Base-by-base conservation (phyloP, 768 basidiomycete species). In the Favolaschia claudopus region DNA sequence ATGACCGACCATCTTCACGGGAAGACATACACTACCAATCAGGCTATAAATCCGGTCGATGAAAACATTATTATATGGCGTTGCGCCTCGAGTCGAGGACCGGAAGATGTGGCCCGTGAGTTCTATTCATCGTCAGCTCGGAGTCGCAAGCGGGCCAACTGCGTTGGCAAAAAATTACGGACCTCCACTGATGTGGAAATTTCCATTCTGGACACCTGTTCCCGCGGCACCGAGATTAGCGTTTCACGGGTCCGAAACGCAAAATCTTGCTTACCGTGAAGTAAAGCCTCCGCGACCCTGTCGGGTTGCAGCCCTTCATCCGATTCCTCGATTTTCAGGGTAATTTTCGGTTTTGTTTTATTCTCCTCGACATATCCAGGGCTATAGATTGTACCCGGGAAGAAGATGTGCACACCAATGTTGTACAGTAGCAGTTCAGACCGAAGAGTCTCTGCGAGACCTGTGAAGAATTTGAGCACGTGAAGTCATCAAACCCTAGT, bases 181-280 rank as follows among this genome's bases (percentile, higher is more conserved):
- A n/a, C n/a, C n/a, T n/a, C n/a, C 81, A 2, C 86, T 84, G 64
- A 90, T 89, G 52, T 91, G 86, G 67, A 84, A 87, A 6, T 87
- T 74, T 19, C 83, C 84, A 15, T 77, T 80, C 58, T 84, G 76
- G 14, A 92, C 78, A 27, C 89, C 89, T 85, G 65, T 17, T n/a
- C n/a, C n/a, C n/a, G n/a, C n/a, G n/a, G n/a, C 28, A 27, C 19
- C 40, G 48, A 13, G 40, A 22, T 38, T 33, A 22, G 42, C 42
- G 44, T 29, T 33, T 34, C 17, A 36, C 8, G 43, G 38, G 37
- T 38, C 48, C 25, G 33, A 45, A 24, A 43, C 25, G 24, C 19
- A 10, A 58, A 33, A 17, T 6, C 34, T 13, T 15, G 44, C 74
- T 28, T 53, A 85, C 87, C 87, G 48, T 73, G 73, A 17, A 89